A percentile compares a stretch with the other conserved stretches of the same genome.
These are phyloP conservation scores for Colletotrichum coccodes DNA, from an alignment of 2,329 filamentous ascomycete species.

Conservation along the genomic window DNA sequence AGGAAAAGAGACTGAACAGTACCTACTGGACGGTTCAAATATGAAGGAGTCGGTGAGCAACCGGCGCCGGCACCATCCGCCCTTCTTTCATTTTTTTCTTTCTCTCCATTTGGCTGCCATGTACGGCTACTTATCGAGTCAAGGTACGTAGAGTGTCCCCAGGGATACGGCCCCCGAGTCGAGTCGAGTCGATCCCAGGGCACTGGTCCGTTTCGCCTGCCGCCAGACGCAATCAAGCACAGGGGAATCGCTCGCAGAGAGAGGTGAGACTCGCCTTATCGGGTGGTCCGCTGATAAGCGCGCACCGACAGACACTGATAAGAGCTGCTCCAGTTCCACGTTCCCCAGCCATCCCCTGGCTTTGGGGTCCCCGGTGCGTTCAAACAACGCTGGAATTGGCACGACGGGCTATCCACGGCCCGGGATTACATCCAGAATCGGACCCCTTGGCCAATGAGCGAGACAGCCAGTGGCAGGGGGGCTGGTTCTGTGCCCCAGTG, in stretches of 20 bases:
- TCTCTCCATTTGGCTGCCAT: neutral
- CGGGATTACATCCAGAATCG: constrained; percentile 14
- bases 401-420: constrained; percentile 16
- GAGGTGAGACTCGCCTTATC: constrained; percentile 13
- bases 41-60: constrained; percentile 14
- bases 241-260: neutral
- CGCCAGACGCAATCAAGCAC: neutral
- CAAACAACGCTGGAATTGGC: neutral
- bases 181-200: neutral
- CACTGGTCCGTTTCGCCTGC: neutral
- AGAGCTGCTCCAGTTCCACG: neutral
- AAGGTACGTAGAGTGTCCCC: neutral
- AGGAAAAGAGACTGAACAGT: neutral
- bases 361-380: neutral
- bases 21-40: neutral
- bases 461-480: neutral
- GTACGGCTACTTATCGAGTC: neutral
- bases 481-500: neutral
- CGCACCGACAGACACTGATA: constrained; percentile 11
- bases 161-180: neutral
- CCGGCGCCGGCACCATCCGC: neutral
- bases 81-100: neutral
- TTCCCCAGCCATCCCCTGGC: constrained; percentile 16
- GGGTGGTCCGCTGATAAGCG: constrained; percentile 22
- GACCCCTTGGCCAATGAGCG: constrained; percentile 3